Evolutionary conservation across 148 eudicot genomes (phyloP), one percentile per base, ranked within the genome.

Genomic region (Chenopodium album): DNA sequence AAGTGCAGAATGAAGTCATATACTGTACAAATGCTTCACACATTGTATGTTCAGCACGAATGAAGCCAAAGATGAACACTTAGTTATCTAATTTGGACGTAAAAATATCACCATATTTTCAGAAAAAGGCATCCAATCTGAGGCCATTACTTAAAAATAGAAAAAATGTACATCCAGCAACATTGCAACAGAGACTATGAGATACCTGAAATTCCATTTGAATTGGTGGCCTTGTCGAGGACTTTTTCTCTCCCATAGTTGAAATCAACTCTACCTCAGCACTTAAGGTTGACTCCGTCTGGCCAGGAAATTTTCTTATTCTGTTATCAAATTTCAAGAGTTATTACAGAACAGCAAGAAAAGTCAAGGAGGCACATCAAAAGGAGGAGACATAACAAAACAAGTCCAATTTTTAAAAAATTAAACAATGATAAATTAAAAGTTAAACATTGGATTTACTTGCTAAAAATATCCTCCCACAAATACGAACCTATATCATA

Each of bases 181-280:
- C 59, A 46, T 37, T 37, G 26, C 50, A 20, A 64, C 47, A 48
- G n/a, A 48, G n/a, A 65, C 44, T 20, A 9, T 26, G 34, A 83
- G 67, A 80, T 71, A 96, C 99, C 99, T 96, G 99, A 84, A 96
- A 96, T 87, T 96, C 99, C 99, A 96, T 96, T 87, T 96, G 98
- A 85, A 96, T 96, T n/a, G 99, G 99, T 63, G 99, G 98, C 87
- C 97, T 89, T 37, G 97, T 96, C 85, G 89, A 89, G 29, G 97
- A 91, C 88, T 96, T 96, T 91, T 96, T 96, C 76, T 96, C 99
- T 56, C 95, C 88, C 81, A 96, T 96, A 11, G 99, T 96, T 56
- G 98, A 96, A 79, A 96, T 96, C 80, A 96, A 83, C 89, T 96
- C 99, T 47, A 96, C 93, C 85, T 96, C 99, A 73, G 99, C 99